Evolutionary conservation across 257 asterid species (phyloP), one percentile per base, ranked within the genome.

Genomic region (Solanum ahanhuiri): DNA sequence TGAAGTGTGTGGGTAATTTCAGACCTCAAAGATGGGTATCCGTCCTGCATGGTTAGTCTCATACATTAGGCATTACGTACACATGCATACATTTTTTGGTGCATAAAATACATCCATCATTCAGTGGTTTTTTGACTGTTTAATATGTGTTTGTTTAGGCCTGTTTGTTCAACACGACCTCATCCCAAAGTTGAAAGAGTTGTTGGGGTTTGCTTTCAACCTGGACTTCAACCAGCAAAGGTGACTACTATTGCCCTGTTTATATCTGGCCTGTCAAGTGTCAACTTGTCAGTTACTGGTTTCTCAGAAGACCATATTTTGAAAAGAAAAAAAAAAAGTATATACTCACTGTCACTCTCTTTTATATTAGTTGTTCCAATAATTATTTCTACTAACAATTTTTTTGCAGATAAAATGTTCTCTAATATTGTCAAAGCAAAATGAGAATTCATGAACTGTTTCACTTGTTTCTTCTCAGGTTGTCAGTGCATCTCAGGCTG

Each of bases 401-500:
- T 28, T 79, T 77, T 79, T 25, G 23, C 39, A 7, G 23, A 15
- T 12, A 76, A 23, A 75, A 43, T 8, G 25, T 79, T 77, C 39
- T 77, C 39, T 39, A 23, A 79, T 79, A 79, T 45, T 79, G 8
- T 43, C 28, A 28, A 79, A 45, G 66, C 39, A 79, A 76, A 75
- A 43, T 43, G 66, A 45, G 25, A 79, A 45, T 15, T 45, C 83
- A 45, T 45, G 3, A 28, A 83, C 54, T 35, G 71, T 82, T n/a
- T 83, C 69, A 72, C 14, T 33, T 35, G 51, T 82, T 54, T 84
- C 12, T 57, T 31, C 35, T 43, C 93, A 95, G 99, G 90, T 97
- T 18, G 93, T 95, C 37, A 97, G 99, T 88, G 99, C 99, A 63
- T 94, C 98, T 30, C 99, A 96, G 83, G 99, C 97, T 35, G 99